These are phyloP conservation scores for Gracilariopsis chorda DNA, from an alignment of 23 red algal genomes.

Conservation along the genomic window DNA sequence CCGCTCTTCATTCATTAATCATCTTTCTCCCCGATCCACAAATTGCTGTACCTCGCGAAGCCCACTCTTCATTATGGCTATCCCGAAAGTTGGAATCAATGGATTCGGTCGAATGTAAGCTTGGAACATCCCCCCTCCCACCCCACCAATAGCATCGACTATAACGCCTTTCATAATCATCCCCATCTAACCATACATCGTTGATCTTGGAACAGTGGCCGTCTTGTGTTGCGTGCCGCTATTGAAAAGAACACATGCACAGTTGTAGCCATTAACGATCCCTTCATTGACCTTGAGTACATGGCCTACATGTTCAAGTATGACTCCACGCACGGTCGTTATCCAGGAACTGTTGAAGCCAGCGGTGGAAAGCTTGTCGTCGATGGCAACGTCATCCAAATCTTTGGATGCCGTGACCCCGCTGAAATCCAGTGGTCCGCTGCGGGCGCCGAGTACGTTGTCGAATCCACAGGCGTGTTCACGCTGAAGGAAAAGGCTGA, in stretches of 20 bases:
- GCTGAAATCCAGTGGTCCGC: slow-evolving; percentile 91
- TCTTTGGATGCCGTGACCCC: slow-evolving; percentile 88
- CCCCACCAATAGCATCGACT: neutral
- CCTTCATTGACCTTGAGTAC: slow-evolving; percentile 97
- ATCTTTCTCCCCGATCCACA: neutral
- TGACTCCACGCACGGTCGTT: slow-evolving; percentile 96
- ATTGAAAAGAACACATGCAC: slow-evolving; percentile 86
- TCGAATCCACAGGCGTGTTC: slow-evolving; percentile 99
- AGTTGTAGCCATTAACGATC: slow-evolving; percentile 98
- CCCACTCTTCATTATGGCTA: neutral
- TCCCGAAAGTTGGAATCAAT: slow-evolving; percentile 82
- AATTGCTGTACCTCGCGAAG: neutral
- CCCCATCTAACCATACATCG: neutral
- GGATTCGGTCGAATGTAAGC: slow-evolving; percentile 81
- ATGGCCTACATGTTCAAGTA: slow-evolving; percentile 99
- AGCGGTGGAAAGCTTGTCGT: slow-evolving; percentile 91
- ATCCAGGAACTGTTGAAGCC: slow-evolving; percentile 61
- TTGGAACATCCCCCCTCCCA: neutral
- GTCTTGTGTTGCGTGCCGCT: slow-evolving; percentile 94
- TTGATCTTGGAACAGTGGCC: slow-evolving; percentile 52
- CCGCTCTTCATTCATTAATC: neutral
- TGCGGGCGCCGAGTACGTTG: slow-evolving; percentile 93
- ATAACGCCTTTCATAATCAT: neutral
- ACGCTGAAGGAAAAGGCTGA: slow-evolving; percentile 96
- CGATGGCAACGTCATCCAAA: slow-evolving; percentile 77